Conservation (phyloP, 495 filamentous ascomycete genomes). For the Podospora sp. region DNA sequence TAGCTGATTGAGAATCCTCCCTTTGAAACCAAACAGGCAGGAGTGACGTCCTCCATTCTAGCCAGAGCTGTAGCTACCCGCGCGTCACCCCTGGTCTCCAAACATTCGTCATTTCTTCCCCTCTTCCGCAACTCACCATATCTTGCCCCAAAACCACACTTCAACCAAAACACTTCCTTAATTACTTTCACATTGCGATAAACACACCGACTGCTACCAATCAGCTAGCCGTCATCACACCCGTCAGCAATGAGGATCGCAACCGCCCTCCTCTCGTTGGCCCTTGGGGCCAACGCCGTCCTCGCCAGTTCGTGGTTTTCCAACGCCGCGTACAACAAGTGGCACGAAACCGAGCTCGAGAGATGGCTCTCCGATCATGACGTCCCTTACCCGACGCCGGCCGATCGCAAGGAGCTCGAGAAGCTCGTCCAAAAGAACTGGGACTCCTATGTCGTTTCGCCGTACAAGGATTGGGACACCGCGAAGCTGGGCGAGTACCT, state of each 20-base stretch:
- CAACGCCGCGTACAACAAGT: conserved; percentile 95
- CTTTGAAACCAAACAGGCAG: conserved; percentile 18
- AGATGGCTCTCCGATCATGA: conserved; percentile 95
- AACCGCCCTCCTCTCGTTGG: conserved; percentile 66
- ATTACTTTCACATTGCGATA: neutral
- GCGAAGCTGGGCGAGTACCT: conserved; percentile 67
- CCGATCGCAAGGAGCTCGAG: conserved; percentile 86
- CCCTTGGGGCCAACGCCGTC: conserved; percentile 68
- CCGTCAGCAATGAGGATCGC: conserved; percentile 69
- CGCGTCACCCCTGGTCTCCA: conserved; percentile 7
- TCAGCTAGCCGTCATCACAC: neutral
- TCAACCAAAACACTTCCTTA: neutral
- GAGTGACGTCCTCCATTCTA: conserved; percentile 33
- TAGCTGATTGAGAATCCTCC: neutral
- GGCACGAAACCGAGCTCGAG: conserved; percentile 97
- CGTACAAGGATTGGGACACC: conserved; percentile 74
- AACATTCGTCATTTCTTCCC: conserved; percentile 15
- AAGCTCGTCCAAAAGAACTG: conserved; percentile 87
- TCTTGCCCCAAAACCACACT: conserved; percentile 1
- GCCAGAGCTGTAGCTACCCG: conserved; percentile 13
- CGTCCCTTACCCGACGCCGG: conserved; percentile 79
- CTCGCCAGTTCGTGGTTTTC: conserved; percentile 78
- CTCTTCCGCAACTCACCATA: conserved; percentile 4
- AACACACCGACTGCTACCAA: neutral
- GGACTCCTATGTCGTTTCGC: conserved; percentile 65